phyloP scores from a whole-genome alignment of 768 basidiomycete species.

The Tulasnella calospora region DNA sequence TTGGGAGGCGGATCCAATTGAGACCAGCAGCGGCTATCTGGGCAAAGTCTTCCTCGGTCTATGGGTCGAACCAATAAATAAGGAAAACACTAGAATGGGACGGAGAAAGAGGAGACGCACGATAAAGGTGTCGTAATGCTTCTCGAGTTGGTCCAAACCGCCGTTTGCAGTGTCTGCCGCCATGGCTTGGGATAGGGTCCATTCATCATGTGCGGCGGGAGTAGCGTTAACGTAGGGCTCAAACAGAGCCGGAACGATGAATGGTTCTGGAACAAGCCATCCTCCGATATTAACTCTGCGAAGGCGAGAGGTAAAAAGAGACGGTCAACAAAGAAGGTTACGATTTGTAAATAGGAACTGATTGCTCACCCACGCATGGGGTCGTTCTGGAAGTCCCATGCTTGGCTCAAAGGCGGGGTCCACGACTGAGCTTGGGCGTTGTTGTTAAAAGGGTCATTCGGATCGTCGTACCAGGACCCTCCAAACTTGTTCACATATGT shows the following conservation, averaged over 20 bases:
- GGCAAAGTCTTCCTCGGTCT: slow-evolving; percentile 95
- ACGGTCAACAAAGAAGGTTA: background rate
- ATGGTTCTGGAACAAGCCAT: slow-evolving; percentile 57
- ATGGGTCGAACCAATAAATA: background rate
- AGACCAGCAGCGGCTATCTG: slow-evolving; percentile 89
- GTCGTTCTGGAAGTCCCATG: slow-evolving; percentile 72
- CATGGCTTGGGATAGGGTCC: slow-evolving; percentile 71
- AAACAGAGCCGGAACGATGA: slow-evolving; percentile 65
- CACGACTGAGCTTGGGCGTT: slow-evolving; percentile 76
- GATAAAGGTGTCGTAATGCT: slow-evolving; percentile 93
- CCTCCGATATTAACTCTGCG: slow-evolving; percentile 90
- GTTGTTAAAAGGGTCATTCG: slow-evolving; percentile 77
- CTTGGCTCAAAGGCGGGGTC: slow-evolving; percentile 76
- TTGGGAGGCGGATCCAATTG: slow-evolving; percentile 86
- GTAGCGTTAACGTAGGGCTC: slow-evolving; percentile 54
- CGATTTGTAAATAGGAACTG: background rate
- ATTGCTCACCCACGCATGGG: slow-evolving; percentile 62
- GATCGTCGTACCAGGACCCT: slow-evolving; percentile 84
- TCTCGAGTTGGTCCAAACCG: slow-evolving; percentile 59
- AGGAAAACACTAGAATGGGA: slow-evolving; percentile 6
- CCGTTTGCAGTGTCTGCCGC: slow-evolving; percentile 54
- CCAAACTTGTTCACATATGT: slow-evolving; percentile 78
- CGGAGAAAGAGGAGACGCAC: slow-evolving; percentile 41
- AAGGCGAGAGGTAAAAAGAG: background rate
- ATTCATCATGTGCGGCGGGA: slow-evolving; percentile 63